phyloP scores from a whole-genome alignment of 78 protist genomes.

The Dictyostelium discoideum region DNA sequence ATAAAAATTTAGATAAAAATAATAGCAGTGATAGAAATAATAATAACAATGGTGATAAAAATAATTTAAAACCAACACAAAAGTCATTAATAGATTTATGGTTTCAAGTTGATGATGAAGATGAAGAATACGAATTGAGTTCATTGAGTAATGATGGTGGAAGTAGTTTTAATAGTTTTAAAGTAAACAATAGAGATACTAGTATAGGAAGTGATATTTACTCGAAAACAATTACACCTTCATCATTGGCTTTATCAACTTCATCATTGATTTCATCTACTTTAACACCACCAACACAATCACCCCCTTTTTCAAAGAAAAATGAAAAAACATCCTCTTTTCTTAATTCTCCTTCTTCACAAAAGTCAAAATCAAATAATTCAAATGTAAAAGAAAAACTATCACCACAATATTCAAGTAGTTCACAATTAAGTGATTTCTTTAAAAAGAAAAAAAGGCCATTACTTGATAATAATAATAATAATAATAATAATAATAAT shows the following conservation, averaged over 20 bases:
- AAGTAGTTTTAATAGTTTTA: neutral
- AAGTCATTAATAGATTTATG: slow-evolving; percentile 24
- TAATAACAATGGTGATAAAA: no score
- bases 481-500: no score
- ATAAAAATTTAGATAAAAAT: no score
- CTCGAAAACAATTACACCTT: neutral
- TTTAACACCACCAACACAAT: neutral
- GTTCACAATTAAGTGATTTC: neutral
- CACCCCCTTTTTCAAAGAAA: no score
- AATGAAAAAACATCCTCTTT: neutral
- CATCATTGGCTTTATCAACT: neutral
- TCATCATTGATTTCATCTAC: neutral
- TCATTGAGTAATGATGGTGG: neutral
- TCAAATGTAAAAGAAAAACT: neutral
- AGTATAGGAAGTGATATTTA: neutral
- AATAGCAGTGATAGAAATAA: no score
- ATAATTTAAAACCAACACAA: neutral
- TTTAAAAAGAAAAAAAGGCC: neutral
- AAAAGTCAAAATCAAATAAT: neutral
- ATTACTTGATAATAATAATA: neutral
- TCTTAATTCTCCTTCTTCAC: neutral
- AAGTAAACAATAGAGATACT: neutral
- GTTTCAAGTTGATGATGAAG: slow-evolving; percentile 3
- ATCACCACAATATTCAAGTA: neutral
- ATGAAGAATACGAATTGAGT: neutral